phyloP scores from a whole-genome alignment of 306 rosid species.

The Cicer arietinum region DNA sequence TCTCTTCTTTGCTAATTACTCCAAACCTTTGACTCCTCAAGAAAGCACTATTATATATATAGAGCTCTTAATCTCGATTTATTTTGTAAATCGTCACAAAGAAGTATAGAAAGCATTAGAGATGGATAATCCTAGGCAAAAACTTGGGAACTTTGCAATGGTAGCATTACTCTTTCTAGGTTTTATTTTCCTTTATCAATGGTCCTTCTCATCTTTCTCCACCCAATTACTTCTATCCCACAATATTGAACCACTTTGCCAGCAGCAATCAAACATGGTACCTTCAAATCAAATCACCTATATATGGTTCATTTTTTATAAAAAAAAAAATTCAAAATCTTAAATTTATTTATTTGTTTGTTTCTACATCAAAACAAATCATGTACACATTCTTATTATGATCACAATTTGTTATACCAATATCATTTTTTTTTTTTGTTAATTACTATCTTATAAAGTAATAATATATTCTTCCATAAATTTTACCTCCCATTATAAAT shows the following conservation, averaged over 20 bases:
- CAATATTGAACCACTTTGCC: neutral
- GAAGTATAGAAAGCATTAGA: neutral
- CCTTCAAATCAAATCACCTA: neutral
- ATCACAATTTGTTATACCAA: too few relatives aligned
- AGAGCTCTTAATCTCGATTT: neutral
- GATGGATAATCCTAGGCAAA: neutral
- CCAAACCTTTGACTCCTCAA: neutral
- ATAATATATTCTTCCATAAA: too few relatives aligned
- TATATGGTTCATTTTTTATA: too few relatives aligned
- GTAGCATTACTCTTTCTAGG: conserved; percentile 6
- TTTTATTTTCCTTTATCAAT: neutral
- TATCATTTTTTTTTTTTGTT: too few relatives aligned
- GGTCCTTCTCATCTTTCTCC: conserved; percentile 8
- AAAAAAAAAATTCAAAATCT: too few relatives aligned
- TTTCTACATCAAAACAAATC: too few relatives aligned
- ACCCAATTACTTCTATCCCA: neutral
- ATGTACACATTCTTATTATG: too few relatives aligned
- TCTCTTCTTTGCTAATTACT: neutral
- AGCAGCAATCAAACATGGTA: neutral
- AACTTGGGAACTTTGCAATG: conserved; percentile 2
- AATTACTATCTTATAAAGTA: too few relatives aligned
- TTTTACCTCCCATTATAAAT: too few relatives aligned
- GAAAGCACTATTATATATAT: neutral
- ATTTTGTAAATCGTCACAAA: neutral
- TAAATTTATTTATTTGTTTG: too few relatives aligned